Evolutionary conservation across 2,329 filamentous ascomycete species (phyloP).

Genomic region (Mycosphaerella arachidis): DNA sequence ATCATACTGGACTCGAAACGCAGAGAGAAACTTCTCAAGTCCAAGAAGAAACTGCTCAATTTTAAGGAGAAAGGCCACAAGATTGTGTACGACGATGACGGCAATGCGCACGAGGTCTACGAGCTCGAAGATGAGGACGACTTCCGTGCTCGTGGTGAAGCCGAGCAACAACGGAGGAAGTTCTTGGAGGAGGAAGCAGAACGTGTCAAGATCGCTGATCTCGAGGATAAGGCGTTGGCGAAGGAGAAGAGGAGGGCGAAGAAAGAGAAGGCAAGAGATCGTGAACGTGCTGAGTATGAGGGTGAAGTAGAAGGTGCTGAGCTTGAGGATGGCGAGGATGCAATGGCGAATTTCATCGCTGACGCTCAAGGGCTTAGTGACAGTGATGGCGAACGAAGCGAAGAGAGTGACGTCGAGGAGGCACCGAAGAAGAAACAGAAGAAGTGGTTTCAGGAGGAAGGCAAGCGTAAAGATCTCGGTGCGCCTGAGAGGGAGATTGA

Average conservation of each 20-base stretch:
- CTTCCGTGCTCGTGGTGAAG: slow-evolving; percentile 70
- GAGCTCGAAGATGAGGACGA: slow-evolving; percentile 80
- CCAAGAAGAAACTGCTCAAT: slow-evolving; percentile 90
- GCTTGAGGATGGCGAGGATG: slow-evolving; percentile 34
- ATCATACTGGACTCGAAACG: slow-evolving; percentile 90
- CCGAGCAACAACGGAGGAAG: slow-evolving; percentile 67
- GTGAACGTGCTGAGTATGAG: slow-evolving; percentile 51
- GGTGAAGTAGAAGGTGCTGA: slow-evolving; percentile 20
- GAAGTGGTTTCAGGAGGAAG: slow-evolving; percentile 74
- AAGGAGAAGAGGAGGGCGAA: slow-evolving; percentile 76
- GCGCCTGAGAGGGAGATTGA: slow-evolving; percentile 61
- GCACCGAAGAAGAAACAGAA: slow-evolving; percentile 59
- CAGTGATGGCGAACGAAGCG: slow-evolving; percentile 36
- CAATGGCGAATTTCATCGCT: slow-evolving; percentile 41
- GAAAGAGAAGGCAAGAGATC: slow-evolving; percentile 66
- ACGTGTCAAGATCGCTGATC: slow-evolving; percentile 69
- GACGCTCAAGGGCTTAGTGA: slow-evolving; percentile 30
- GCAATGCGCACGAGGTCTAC: slow-evolving; percentile 77
- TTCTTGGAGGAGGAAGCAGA: slow-evolving; percentile 75
- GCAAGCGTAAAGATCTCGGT: slow-evolving; percentile 48
- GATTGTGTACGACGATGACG: slow-evolving; percentile 88
- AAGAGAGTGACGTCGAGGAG: slow-evolving; percentile 45
- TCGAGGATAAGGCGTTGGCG: slow-evolving; percentile 74
- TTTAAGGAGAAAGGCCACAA: slow-evolving; percentile 83
- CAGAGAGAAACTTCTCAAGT: slow-evolving; percentile 88